Base-by-base conservation (phyloP, 345 rosid species). In the Linum usitatissimum region DNA sequence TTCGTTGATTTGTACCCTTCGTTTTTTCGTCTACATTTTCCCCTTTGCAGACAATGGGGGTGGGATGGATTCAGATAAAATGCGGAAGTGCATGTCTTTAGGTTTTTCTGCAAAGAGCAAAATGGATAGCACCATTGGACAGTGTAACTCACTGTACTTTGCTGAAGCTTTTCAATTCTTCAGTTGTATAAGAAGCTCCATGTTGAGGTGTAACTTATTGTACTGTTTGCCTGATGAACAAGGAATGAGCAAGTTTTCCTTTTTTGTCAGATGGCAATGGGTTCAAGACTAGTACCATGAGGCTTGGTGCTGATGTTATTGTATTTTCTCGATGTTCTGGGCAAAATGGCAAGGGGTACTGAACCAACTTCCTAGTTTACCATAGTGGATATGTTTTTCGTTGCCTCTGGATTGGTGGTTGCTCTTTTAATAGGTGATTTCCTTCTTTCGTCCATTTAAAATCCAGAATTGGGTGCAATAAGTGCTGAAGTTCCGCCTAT, bases 291-390 rank as follows among this genome's bases (percentile, higher is more conserved):
- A 92, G 98, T 75, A 92, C 97, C 48, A 91, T 92, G 98, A 86
- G 98, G 71, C 93, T 92, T 60, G 98, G 98, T 19, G 96, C 98
- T 59, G 98, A 92, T 89, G 98, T 89, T 56, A 84, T 92, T 55
- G 98, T 92, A n/a, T 92, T 92, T 78, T 83, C 98, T 3, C 85
- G 93, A 55, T 85, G 79, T 70, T 54, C 49, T 55, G 93, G 88
- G 55, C 79, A 80, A 75, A 72, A 79, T 79, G 87, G 86, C 68
- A 86, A 73, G 67, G 71, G 84, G 98, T 89, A 69, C 17, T 61
- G 75, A 59, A 13, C 21, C 72, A n/a, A 2, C 55, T 42, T 73
- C 61, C 4, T 12, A 36, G 6, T 34, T 38, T 55, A 54, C 5
- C n/a, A 53, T 31, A 4, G 3, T 20, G 7, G 31, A 23, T 56